Evolutionary conservation across 495 filamentous ascomycete genomes (phyloP).

Genomic region (Hyaloscypha finlandica): DNA sequence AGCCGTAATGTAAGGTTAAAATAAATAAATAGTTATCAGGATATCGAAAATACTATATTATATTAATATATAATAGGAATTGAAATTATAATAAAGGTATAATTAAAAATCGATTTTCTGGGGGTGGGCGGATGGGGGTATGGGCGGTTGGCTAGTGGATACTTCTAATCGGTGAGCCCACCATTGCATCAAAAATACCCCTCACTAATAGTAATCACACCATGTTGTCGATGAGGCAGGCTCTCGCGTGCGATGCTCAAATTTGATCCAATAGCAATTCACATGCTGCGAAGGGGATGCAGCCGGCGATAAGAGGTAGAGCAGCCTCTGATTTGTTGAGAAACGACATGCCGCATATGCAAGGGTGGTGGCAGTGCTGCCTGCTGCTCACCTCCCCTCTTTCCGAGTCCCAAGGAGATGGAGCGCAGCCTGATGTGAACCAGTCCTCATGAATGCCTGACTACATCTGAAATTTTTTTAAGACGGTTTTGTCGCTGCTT

Average conservation of each 20-base stretch:
- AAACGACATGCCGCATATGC: background rate
- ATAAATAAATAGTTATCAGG: no score
- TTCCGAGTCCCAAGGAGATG: background rate
- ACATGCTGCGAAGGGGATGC: background rate
- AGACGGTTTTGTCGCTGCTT: background rate
- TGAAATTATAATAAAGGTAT: no score
- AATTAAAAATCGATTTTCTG: no score
- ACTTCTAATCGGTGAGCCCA: no score
- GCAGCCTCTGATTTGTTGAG: background rate
- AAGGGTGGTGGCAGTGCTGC: background rate
- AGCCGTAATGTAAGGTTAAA: no score
- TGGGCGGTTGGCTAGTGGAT: no score
- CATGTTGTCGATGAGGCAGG: background rate
- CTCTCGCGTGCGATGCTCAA: background rate
- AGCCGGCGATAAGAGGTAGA: background rate
- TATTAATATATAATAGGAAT: no score
- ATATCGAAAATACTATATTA: no score
- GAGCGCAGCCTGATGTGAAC: background rate
- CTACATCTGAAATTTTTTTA: background rate
- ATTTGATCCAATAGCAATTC: background rate
- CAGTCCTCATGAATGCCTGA: background rate
- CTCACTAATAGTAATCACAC: background rate
- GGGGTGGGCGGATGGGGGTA: no score
- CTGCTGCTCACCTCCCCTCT: constrained; percentile 1
- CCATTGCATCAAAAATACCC: no score